Percentiles rank a stretch among this genome's conserved stretches.
phyloP scores from a whole-genome alignment of 2,329 filamentous ascomycete species.

The Colletotrichum salicis region DNA sequence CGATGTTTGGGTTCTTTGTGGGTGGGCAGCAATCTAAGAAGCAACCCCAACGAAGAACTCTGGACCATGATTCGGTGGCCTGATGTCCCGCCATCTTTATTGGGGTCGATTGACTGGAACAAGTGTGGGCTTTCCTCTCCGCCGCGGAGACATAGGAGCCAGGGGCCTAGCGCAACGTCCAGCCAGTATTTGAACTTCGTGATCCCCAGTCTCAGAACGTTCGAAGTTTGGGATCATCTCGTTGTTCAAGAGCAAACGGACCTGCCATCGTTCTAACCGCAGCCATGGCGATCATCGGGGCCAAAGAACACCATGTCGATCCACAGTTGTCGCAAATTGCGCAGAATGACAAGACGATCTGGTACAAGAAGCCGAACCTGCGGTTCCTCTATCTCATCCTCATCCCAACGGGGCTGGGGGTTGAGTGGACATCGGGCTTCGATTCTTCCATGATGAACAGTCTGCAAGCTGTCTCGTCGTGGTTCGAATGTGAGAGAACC shows the following conservation, averaged over 20 bases:
- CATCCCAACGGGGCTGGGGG: slow-evolving; percentile 52
- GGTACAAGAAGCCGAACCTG: slow-evolving; percentile 54
- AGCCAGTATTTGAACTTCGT: slow-evolving; percentile 14
- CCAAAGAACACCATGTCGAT: slow-evolving; percentile 48
- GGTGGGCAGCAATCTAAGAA: not conserved
- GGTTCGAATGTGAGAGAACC: slow-evolving; percentile 46
- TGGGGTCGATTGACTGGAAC: not conserved
- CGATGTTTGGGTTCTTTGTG: not conserved
- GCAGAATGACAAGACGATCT: slow-evolving; percentile 46
- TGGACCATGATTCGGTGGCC: slow-evolving; percentile 8
- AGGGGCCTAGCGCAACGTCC: not conserved
- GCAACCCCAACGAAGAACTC: not conserved
- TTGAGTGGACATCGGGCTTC: slow-evolving; percentile 56
- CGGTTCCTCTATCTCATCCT: slow-evolving; percentile 52
- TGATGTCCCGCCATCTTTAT: not conserved
- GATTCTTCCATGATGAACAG: slow-evolving; percentile 57
- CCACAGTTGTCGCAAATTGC: slow-evolving; percentile 49
- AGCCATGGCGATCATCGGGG: slow-evolving; percentile 46
- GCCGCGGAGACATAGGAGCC: not conserved
- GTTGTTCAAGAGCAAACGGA: not conserved
- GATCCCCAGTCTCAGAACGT: not conserved
- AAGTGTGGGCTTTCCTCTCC: not conserved
- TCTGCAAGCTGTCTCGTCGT: slow-evolving; percentile 52
- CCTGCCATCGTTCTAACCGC: not conserved
- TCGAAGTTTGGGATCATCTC: not conserved